Base-by-base conservation (phyloP, 768 basidiomycete genomes). In the Tephrocybe sp. region DNA sequence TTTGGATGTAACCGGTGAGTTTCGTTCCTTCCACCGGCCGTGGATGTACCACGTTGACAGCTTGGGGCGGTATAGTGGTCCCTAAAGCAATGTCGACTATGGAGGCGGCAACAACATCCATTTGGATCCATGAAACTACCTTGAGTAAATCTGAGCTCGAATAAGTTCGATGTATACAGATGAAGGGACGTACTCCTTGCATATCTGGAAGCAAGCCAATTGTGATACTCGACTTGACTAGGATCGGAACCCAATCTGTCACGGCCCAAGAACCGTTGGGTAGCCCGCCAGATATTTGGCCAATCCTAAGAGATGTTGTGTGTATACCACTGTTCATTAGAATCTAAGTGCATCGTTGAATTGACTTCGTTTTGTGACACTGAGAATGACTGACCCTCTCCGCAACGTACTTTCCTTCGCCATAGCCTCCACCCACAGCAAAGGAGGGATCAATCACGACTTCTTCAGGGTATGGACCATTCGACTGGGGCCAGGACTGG, bases 91-190 rank as follows among this genome's bases (percentile, higher is more conserved):
- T 40, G 50, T 73, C 64, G 9, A 70, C 32, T 5, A 76, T 55
- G 13, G 5, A 15, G 13, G 32, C 13, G 32, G 32, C 6, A 34
- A 34, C 13, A 16, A 16, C 16, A 56, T 76, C 68, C 36, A 65
- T 61, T 0, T 74, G 71, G 5, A 78, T 43, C 77, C 75, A 76
- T 0, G 71, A 71, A 13, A 71, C 59, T 7, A 52, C 50, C 73
- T 76, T 13, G 21, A 18, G n/a, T 25, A 8, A 22, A 22, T 35
- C 26, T 9, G 13, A 6, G 11, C 4, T 5, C 12, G 12, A 13
- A 22, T 13, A 16, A 15, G 8, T 15, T n/a, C 15, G 32, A 21
- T 15, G 5, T 3, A n/a, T n/a, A 25, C 26, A 45, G 5, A 7
- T 34, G 32, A n/a, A 8, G 32, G 19, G 2, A 64, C 63, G 25